These are phyloP conservation scores for Clavaria fumosa DNA, from an alignment of 768 basidiomycete genomes.

Conservation along the genomic window DNA sequence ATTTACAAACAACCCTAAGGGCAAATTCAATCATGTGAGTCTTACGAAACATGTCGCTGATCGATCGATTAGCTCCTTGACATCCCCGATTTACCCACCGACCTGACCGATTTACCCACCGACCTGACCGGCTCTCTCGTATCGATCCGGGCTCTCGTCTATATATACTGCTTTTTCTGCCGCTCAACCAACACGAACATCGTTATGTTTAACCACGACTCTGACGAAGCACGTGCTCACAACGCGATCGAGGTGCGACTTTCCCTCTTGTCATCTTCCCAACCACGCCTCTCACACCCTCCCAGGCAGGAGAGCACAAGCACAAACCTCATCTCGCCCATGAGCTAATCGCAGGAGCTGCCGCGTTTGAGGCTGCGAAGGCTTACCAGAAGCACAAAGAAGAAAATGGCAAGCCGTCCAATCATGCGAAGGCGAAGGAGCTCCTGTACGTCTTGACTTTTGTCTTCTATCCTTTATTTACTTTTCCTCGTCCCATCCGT, in stretches of 20 bases:
- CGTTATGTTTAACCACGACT: constrained; percentile 12
- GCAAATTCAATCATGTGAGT: too few species aligned
- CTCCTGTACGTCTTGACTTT: constrained; percentile 16
- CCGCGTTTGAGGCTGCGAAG: constrained; percentile 36
- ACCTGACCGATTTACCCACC: too few species aligned
- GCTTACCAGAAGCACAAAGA: constrained; percentile 31
- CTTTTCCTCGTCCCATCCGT: background rate
- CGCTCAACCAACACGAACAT: too few species aligned
- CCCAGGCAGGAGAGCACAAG: constrained; percentile 22
- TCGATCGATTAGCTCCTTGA: too few species aligned
- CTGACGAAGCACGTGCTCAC: constrained; percentile 13
- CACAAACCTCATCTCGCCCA: constrained; percentile 37
- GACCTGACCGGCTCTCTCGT: too few species aligned
- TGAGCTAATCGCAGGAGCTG: constrained; percentile 41
- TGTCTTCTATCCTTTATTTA: background rate
- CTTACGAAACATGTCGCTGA: too few species aligned
- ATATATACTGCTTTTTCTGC: too few species aligned
- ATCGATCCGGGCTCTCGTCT: too few species aligned
- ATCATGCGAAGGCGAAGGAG: constrained; percentile 35
- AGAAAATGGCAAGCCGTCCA: constrained; percentile 26
- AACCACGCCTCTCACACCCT: background rate
- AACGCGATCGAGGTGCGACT: constrained; percentile 10
- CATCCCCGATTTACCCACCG: too few species aligned
- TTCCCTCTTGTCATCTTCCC: background rate
- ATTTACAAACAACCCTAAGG: too few species aligned